These are phyloP conservation scores for Wickerhamomyces chaumierensis DNA, from an alignment of 805 yeast genomes.

Conservation along the genomic window DNA sequence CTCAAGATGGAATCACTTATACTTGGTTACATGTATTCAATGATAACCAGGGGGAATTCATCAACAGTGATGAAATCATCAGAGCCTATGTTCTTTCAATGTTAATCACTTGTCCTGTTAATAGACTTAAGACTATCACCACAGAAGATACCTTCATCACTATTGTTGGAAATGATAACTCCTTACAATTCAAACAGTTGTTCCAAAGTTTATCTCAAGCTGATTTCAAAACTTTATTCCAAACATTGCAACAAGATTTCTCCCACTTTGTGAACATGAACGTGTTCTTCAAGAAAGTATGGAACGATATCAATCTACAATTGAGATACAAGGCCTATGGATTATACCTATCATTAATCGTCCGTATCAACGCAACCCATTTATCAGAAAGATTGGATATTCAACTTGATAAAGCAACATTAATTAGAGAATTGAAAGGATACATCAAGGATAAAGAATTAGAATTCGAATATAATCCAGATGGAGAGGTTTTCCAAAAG, in stretches of 20 bases:
- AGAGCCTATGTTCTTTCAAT: conserved; percentile 12
- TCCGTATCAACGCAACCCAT: conserved; percentile 10
- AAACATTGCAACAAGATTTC: conserved; percentile 5
- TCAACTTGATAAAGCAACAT: conserved; percentile 5
- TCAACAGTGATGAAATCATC: conserved; percentile 13
- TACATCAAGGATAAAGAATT: conserved; percentile 8
- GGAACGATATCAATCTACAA: conserved; percentile 14
- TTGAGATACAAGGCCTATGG: conserved; percentile 21
- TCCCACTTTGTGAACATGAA: conserved; percentile 8
- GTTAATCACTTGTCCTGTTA: conserved; percentile 9
- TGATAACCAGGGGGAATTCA: conserved; percentile 10
- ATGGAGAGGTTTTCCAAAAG: conserved; percentile 8
- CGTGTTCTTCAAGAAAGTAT: conserved; percentile 15
- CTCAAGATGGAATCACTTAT: conserved; percentile 9
- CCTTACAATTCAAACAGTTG: conserved; percentile 14
- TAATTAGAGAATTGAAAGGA: conserved; percentile 10
- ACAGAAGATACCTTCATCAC: conserved; percentile 10
- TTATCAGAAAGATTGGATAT: conserved; percentile 10
- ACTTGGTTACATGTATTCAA: conserved; percentile 12
- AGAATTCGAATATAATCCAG: conserved; percentile 6
- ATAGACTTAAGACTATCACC: conserved; percentile 8
- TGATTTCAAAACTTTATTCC: conserved; percentile 14
- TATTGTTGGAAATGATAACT: conserved; percentile 11
- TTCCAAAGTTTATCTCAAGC: conserved; percentile 17
- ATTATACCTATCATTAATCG: conserved; percentile 23